A percentile compares a stretch with the other conserved stretches of the same genome.
phyloP scores from a whole-genome alignment of 164 flowering plant genomes.

The Magnolia officinalis region DNA sequence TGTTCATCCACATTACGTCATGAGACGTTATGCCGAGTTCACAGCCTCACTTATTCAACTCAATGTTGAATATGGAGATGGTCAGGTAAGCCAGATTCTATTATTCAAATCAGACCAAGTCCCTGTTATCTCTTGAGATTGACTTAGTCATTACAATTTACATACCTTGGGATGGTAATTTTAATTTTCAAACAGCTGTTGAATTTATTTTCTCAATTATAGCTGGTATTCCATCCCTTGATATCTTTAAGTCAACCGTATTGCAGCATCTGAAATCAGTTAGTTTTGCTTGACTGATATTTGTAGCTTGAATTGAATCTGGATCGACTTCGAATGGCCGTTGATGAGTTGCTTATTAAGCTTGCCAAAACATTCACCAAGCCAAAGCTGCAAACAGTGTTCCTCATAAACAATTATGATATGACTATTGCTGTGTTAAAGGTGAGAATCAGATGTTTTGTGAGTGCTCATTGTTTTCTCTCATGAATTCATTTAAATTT shows the following conservation, averaged over 20 bases:
- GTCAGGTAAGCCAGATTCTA: constrained; percentile 56
- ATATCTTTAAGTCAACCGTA: too few species aligned
- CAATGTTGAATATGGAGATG: constrained; percentile 93
- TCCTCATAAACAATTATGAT: constrained; percentile 95
- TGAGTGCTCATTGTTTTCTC: not conserved
- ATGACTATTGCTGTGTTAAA: constrained; percentile 88
- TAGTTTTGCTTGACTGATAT: not conserved
- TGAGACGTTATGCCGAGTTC: constrained; percentile 99
- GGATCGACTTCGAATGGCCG: constrained; percentile 90
- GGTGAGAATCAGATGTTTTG: constrained; percentile 34
- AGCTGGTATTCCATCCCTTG: not conserved
- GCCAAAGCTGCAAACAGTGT: constrained; percentile 76
- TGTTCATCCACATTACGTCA: constrained; percentile 93
- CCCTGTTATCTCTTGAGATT: too few species aligned
- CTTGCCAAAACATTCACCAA: constrained; percentile 67
- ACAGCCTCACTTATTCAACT: constrained; percentile 91
- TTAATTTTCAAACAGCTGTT: not conserved
- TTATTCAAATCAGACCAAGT: too few species aligned
- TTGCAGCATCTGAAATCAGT: not conserved
- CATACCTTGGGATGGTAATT: too few species aligned
- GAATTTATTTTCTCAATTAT: not conserved
- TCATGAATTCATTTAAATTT: not conserved
- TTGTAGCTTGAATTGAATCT: constrained; percentile 85
- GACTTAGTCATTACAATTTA: too few species aligned
- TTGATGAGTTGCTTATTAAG: constrained; percentile 86